These are phyloP conservation scores for Zizania palustris DNA, from an alignment of 202 grass and related monocot species.

Conservation along the genomic window DNA sequence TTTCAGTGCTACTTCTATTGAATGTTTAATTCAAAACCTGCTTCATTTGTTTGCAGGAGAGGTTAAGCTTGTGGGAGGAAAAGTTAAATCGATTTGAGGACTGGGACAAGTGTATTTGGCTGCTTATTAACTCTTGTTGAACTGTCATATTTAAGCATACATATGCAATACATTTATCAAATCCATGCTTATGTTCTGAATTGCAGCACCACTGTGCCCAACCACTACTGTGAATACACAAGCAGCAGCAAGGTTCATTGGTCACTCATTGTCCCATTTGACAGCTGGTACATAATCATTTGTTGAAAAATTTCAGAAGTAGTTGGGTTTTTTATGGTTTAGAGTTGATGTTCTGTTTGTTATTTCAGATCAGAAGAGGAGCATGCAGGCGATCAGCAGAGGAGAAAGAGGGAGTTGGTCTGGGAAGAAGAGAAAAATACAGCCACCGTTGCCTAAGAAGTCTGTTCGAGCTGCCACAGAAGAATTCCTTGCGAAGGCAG, in stretches of 20 bases:
- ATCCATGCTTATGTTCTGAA: constrained; percentile 25
- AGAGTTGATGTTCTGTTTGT: constrained; percentile 28
- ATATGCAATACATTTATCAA: constrained; percentile 16
- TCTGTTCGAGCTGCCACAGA: constrained; percentile 70
- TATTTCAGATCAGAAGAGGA: constrained; percentile 82
- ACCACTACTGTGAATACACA: constrained; percentile 75
- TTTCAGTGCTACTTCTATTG: neutral
- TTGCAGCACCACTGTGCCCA: constrained; percentile 77
- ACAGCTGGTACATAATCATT: constrained; percentile 54
- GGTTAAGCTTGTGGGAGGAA: constrained; percentile 78
- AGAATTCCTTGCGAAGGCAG: constrained; percentile 89
- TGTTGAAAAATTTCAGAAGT: constrained; percentile 23
- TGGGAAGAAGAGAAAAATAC: constrained; percentile 74
- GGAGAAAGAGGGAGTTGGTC: constrained; percentile 54
- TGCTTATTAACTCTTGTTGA: constrained; percentile 11
- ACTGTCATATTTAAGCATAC: constrained; percentile 32
- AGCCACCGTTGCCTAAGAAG: constrained; percentile 44
- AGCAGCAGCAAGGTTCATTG: constrained; percentile 84
- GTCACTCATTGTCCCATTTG: constrained; percentile 71
- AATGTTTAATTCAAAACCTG: constrained; percentile 12
- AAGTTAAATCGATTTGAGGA: constrained; percentile 76
- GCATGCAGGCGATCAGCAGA: constrained; percentile 76
- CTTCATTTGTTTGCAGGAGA: constrained; percentile 62
- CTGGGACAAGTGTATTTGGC: constrained; percentile 73
- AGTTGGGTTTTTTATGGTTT: constrained; percentile 17